These are phyloP conservation scores for Vitis rotundifolia DNA, from an alignment of 164 flowering plant genomes.

Conservation along the genomic window DNA sequence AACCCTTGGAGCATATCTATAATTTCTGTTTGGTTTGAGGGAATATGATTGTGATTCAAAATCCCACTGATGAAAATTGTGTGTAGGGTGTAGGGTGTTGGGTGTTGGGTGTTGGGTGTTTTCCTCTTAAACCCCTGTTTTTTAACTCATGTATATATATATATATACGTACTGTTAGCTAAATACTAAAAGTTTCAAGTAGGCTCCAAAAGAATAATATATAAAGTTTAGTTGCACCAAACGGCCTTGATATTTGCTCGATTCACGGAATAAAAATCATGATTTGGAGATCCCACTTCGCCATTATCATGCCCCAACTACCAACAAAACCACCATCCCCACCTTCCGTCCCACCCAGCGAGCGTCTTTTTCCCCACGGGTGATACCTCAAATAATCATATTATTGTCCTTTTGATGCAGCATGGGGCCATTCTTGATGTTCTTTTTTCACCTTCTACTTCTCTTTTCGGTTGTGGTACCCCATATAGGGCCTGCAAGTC, in stretches of 20 bases:
- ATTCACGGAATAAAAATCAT: slow-evolving; percentile 10
- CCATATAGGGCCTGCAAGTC: slow-evolving; percentile 8
- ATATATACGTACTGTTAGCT: too few species aligned
- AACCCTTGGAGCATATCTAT: too few species aligned
- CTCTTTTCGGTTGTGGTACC: slow-evolving; percentile 12
- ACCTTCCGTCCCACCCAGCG: slow-evolving; percentile 11
- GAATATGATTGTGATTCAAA: too few species aligned
- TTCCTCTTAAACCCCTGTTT: too few species aligned
- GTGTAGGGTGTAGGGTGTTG: too few species aligned
- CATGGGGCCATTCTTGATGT: slow-evolving; percentile 8
- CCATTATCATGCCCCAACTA: slow-evolving; percentile 9
- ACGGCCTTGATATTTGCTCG: background rate
- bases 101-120: too few species aligned
- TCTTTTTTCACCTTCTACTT: slow-evolving; percentile 10
- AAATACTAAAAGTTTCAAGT: too few species aligned
- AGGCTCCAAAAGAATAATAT: too few species aligned
- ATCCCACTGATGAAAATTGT: too few species aligned
- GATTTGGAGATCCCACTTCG: slow-evolving; percentile 25
- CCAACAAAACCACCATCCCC: slow-evolving; percentile 19
- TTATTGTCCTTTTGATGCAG: slow-evolving; percentile 10
- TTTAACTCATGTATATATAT: too few species aligned
- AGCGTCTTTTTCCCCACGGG: slow-evolving; percentile 12
- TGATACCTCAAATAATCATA: slow-evolving; percentile 8
- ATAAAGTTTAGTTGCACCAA: too few species aligned
- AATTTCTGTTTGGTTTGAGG: too few species aligned